phyloP scores from a whole-genome alignment of 495 filamentous ascomycete genomes.

The Tuber microsphaerosporum region DNA sequence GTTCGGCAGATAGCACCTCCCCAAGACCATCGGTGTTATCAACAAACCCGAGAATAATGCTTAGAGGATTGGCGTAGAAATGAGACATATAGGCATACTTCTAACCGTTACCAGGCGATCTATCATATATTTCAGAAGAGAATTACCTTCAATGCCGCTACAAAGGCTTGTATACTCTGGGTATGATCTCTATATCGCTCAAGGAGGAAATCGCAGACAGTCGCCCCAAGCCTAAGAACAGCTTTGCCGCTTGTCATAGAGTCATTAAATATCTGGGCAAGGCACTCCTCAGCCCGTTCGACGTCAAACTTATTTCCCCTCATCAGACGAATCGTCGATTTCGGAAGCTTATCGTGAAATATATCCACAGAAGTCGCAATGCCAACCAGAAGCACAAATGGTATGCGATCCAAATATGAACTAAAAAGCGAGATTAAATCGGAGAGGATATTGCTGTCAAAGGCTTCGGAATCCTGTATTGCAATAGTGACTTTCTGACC shows the following conservation, averaged over 20 bases:
- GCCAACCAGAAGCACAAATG: conserved; percentile 77
- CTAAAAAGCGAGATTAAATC: conserved; percentile 74
- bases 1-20: conserved; percentile 49
- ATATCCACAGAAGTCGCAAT: conserved; percentile 85
- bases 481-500: conserved; percentile 63
- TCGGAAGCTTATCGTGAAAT: conserved; percentile 77
- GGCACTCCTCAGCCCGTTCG: conserved; percentile 62
- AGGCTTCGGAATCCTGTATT: conserved; percentile 87
- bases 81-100: conserved; percentile 94
- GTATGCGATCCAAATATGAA: conserved; percentile 83
- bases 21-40: conserved; percentile 38
- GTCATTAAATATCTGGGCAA: conserved; percentile 71
- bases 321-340: conserved; percentile 61
- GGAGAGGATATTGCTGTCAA: conserved; percentile 68
- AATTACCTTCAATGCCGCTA: conserved; percentile 68
- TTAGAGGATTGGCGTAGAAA: conserved; percentile 87
- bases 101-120: conserved; percentile 9
- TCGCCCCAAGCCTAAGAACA: conserved; percentile 62
- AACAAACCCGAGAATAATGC: conserved; percentile 54
- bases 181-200: conserved; percentile 76
- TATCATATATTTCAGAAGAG: not conserved
- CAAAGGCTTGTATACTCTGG: conserved; percentile 76
- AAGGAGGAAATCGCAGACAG: conserved; percentile 55
- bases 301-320: conserved; percentile 78
- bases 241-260: conserved; percentile 53